phyloP scores from a whole-genome alignment of 495 filamentous ascomycete species.

The Eremomyces bilateralis region DNA sequence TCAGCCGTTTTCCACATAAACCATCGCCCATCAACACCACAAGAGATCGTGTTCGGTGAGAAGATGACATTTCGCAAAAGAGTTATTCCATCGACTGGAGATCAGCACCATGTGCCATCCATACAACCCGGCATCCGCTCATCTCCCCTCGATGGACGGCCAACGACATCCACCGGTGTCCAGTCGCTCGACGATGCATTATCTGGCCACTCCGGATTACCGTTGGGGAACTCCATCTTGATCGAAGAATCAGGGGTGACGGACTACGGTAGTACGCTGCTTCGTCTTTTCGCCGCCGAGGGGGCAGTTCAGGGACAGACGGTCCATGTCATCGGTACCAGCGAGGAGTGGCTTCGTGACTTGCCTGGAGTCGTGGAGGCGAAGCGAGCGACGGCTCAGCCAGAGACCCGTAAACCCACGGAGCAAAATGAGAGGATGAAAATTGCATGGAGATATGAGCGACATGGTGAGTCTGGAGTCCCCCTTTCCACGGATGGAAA shows the following conservation, averaged over 20 bases:
- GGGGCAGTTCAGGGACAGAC: conserved; percentile 80
- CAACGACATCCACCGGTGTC: conserved; percentile 79
- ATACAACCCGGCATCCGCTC: conserved; percentile 40
- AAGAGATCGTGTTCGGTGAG: no score
- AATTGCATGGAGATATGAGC: conserved; percentile 95
- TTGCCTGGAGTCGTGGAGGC: conserved; percentile 48
- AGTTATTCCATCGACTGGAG: no score
- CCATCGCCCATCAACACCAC: no score
- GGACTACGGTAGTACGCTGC: conserved; percentile 67
- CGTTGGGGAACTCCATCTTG: conserved; percentile 58
- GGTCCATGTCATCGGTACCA: conserved; percentile 63
- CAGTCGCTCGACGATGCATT: conserved; percentile 65
- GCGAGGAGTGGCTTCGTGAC: conserved; percentile 58
- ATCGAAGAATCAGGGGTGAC: conserved; percentile 90
- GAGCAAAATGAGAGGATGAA: conserved; percentile 63
- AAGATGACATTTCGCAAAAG: no score
- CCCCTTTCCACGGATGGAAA: no score
- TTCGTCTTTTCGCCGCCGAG: conserved; percentile 83
- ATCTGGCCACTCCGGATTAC: conserved; percentile 71
- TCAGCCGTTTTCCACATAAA: no score
- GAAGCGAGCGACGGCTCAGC: conserved; percentile 22
- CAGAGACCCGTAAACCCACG: conserved; percentile 14
- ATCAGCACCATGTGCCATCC: no score
- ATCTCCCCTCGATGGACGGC: conserved; percentile 71
- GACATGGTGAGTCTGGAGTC: conserved; percentile 43